These are phyloP conservation scores for Dissophora globulifera DNA, from an alignment of 192 early-diverging fungal species.

Conservation along the genomic window DNA sequence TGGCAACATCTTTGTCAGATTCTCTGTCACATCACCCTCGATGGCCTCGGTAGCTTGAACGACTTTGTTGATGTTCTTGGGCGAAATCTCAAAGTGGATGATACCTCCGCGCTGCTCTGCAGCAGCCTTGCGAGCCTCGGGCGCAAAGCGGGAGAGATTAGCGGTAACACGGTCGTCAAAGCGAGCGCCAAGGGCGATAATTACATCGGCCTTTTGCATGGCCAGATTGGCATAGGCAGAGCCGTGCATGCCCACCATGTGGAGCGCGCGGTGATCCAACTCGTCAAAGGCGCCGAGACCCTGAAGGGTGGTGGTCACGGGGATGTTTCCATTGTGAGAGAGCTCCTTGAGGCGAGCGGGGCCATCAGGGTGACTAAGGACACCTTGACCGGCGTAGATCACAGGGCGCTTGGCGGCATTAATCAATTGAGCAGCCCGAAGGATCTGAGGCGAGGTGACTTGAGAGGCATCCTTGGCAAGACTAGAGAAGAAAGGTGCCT, in stretches of 20 bases:
- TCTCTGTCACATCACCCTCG: conserved; percentile 94
- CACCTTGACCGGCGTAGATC: conserved; percentile 96
- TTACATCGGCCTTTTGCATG: conserved; percentile 96
- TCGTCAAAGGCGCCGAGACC: conserved; percentile 96
- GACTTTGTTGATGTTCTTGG: conserved; percentile 99
- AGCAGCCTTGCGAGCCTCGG: conserved; percentile 90
- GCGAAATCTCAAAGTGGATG: conserved; percentile 98
- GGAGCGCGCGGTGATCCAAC: conserved; percentile 84
- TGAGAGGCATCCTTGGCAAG: conserved; percentile 56
- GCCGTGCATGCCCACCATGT: conserved; percentile 99
- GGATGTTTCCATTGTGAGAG: conserved; percentile 89
- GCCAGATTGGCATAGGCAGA: conserved; percentile 97
- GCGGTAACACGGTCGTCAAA: conserved; percentile 99
- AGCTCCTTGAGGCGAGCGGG: conserved; percentile 84
- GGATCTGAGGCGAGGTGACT: conserved; percentile 61
- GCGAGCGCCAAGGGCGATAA: conserved; percentile 95
- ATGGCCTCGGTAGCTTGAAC: conserved; percentile 91
- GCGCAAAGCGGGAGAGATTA: conserved; percentile 82
- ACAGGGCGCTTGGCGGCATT: conserved; percentile 91
- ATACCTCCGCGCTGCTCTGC: conserved; percentile 92
- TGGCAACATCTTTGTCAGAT: conserved; percentile 84
- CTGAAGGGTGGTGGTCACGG: conserved; percentile 96
- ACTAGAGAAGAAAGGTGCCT: conserved; percentile 42
- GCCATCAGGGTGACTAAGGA: conserved; percentile 84
- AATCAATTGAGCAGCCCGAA: conserved; percentile 83